phyloP scores from a whole-genome alignment of 495 filamentous ascomycete species.

The Neurospora hispaniola region DNA sequence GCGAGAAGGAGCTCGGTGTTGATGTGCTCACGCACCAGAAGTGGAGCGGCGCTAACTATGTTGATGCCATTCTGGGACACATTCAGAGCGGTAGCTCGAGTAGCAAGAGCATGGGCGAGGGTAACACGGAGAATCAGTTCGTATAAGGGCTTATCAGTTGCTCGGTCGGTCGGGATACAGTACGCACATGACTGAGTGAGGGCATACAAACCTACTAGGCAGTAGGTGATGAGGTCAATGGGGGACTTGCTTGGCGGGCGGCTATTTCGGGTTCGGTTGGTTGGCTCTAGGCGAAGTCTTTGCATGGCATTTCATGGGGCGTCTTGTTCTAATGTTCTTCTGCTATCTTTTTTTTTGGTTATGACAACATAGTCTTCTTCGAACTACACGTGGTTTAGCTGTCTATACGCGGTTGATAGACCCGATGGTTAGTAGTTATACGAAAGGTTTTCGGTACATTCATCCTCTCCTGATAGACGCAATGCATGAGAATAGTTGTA shows the following conservation, averaged over 20 bases:
- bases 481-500: not conserved
- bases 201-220: not conserved
- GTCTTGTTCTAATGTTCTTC: not conserved
- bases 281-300: not conserved
- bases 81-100: slow-evolving; percentile 85
- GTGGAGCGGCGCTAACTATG: slow-evolving; percentile 88
- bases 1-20: slow-evolving; percentile 85
- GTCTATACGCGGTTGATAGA: not conserved
- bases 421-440: not conserved
- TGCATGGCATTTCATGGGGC: not conserved
- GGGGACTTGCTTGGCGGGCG: not conserved
- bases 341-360: not conserved
- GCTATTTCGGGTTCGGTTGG: not conserved
- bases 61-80: slow-evolving; percentile 85
- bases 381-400: not conserved
- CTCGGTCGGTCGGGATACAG: not conserved
- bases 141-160: slow-evolving; percentile 10
- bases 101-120: slow-evolving; percentile 74
- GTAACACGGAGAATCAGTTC: slow-evolving; percentile 62
- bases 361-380: not conserved
- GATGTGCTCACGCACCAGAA: slow-evolving; percentile 98
- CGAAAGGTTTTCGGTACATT: not conserved
- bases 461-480: not conserved
- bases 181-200: not conserved
- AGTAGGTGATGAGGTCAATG: not conserved